A percentile compares a stretch with the other conserved stretches of the same genome.
Evolutionary conservation across 495 filamentous ascomycete genomes (phyloP).

Genomic region (Aspergillus olivimuriae): DNA sequence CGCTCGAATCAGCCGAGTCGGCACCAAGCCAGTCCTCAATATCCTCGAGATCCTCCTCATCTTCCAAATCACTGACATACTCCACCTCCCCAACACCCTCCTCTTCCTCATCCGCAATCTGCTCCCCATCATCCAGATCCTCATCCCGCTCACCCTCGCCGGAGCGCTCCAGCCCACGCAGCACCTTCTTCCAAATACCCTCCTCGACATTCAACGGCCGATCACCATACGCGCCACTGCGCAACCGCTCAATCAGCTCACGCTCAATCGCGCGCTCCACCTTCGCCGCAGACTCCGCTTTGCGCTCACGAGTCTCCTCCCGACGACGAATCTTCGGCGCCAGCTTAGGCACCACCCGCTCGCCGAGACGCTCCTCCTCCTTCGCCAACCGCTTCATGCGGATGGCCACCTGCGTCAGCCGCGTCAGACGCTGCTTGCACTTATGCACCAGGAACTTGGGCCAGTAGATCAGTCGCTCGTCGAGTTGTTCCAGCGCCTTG

Average conservation of each 20-base stretch:
- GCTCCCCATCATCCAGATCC: conserved; percentile 85
- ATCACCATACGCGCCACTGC: conserved; percentile 92
- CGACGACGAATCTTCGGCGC: conserved; percentile 87
- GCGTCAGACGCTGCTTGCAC: conserved; percentile 94
- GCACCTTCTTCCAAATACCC: conserved; percentile 94
- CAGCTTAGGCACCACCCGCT: conserved; percentile 80
- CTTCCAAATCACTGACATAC: conserved; percentile 72
- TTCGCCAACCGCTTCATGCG: conserved; percentile 74
- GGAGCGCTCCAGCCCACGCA: conserved; percentile 78
- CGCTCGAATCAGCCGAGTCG: conserved; percentile 50
- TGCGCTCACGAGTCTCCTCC: conserved; percentile 87
- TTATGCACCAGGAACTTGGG: conserved; percentile 94
- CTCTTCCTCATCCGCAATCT: conserved; percentile 63
- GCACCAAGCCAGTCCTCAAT: conserved; percentile 69
- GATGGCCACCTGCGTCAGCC: conserved; percentile 88
- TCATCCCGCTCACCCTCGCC: conserved; percentile 81
- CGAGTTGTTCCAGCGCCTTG: conserved; percentile 80
- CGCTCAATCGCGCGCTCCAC: conserved; percentile 94
- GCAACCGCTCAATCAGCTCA: conserved; percentile 84
- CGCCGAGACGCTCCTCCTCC: conserved; percentile 87
- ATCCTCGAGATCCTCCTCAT: conserved; percentile 61
- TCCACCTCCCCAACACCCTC: conserved; percentile 75
- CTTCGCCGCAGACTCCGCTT: conserved; percentile 91
- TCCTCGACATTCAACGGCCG: conserved; percentile 91
- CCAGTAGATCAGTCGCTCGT: conserved; percentile 87